Evolutionary conservation across 257 asterid species (phyloP).

Genomic region (Orobanche coerulescens): DNA sequence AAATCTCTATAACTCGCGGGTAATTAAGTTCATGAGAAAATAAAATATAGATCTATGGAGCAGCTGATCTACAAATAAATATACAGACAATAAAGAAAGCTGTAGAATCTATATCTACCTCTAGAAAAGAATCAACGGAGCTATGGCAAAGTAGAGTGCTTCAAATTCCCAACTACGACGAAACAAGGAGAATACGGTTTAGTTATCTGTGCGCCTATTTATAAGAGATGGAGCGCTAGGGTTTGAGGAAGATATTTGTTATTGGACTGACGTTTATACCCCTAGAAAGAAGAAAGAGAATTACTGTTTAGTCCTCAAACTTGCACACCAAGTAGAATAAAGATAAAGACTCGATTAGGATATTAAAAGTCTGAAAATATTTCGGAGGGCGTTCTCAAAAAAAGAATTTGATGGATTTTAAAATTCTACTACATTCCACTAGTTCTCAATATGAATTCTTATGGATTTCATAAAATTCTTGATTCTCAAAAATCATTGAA

Average conservation of each 20-base stretch:
- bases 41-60: neutral
- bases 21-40: neutral
- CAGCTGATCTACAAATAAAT: neutral
- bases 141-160: neutral
- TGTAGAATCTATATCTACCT: neutral
- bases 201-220: conserved; percentile 7
- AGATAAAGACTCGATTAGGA: too few relatives aligned
- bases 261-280: neutral
- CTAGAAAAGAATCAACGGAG: neutral
- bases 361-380: too few relatives aligned
- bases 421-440: too few relatives aligned
- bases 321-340: neutral
- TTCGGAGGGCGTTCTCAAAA: too few relatives aligned
- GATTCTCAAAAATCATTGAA: too few relatives aligned
- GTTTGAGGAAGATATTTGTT: neutral
- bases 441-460: too few relatives aligned
- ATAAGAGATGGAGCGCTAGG: conserved; percentile 6
- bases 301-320: neutral
- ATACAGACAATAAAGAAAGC: neutral
- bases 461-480: too few relatives aligned
- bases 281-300: neutral
- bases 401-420: too few relatives aligned
- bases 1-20: neutral
- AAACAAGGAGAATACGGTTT: too few relatives aligned
- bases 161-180: too few relatives aligned